Conservation (phyloP, 768 basidiomycete species). For the Tricholoma bakamatsutake region DNA sequence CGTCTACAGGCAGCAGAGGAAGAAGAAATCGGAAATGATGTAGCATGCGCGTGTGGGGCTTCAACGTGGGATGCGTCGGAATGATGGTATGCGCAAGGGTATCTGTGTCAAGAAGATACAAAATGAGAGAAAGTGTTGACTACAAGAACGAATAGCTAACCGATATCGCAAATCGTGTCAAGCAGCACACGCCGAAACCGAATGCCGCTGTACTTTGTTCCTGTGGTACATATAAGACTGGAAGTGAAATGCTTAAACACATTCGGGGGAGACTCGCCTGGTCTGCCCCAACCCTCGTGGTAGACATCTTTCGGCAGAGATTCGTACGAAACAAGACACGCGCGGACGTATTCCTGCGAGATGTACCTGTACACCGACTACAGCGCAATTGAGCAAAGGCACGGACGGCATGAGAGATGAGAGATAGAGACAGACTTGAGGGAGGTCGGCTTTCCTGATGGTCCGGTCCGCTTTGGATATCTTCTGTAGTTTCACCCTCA, state of each 20-base stretch:
- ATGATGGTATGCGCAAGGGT: constrained; percentile 64
- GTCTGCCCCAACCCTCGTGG: constrained; percentile 74
- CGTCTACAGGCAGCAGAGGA: constrained; percentile 54
- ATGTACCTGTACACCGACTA: constrained; percentile 66
- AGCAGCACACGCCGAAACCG: constrained; percentile 66
- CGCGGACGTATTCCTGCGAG: constrained; percentile 68
- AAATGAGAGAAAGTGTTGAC: not conserved
- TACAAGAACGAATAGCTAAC: constrained; percentile 31
- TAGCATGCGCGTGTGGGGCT: constrained; percentile 71
- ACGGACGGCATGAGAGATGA: not conserved
- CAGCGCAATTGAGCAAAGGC: not conserved
- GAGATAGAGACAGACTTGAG: constrained; percentile 38
- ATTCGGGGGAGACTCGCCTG: constrained; percentile 36
- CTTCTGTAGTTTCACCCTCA: constrained; percentile 56
- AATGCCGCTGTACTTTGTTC: constrained; percentile 53
- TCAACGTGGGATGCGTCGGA: constrained; percentile 62
- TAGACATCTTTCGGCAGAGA: constrained; percentile 59
- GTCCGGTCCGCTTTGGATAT: constrained; percentile 58
- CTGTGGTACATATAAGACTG: constrained; percentile 21
- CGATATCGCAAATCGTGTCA: constrained; percentile 64
- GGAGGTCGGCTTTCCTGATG: constrained; percentile 49
- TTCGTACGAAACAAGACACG: constrained; percentile 66
- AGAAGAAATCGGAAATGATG: constrained; percentile 76
- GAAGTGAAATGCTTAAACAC: not conserved
- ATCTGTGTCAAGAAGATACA: constrained; percentile 36